Evolutionary conservation across 306 rosid species (phyloP).

Genomic region (Lathyrus oleraceus): DNA sequence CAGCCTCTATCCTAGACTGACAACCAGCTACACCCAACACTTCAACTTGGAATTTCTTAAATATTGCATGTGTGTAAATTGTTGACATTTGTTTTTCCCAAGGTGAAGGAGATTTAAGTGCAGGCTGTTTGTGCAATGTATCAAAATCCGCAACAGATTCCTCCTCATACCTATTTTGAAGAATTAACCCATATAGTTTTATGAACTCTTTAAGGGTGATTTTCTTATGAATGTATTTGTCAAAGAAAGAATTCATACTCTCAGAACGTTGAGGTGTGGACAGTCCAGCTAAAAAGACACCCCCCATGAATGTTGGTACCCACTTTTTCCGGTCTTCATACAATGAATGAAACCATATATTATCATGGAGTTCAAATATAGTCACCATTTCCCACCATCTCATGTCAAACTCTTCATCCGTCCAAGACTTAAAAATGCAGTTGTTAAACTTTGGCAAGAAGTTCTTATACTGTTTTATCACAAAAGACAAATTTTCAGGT

Average conservation of each 20-base stretch:
- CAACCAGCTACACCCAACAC: constrained; percentile 93
- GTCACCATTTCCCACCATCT: constrained; percentile 89
- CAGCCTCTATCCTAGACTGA: constrained; percentile 71
- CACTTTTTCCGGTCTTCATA: constrained; percentile 82
- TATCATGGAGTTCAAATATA: constrained; percentile 79
- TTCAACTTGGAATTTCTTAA: constrained; percentile 88
- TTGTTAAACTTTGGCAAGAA: constrained; percentile 70
- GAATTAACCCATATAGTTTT: constrained; percentile 77
- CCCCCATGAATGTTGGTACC: constrained; percentile 82
- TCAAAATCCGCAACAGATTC: constrained; percentile 93
- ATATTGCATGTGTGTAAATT: constrained; percentile 80
- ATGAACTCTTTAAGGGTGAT: constrained; percentile 83
- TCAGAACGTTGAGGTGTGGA: constrained; percentile 78
- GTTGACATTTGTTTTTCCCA: constrained; percentile 97
- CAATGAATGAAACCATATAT: constrained; percentile 65
- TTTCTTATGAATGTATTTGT: constrained; percentile 85
- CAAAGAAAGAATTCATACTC: constrained; percentile 85
- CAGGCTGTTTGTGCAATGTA: constrained; percentile 92
- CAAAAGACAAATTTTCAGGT: constrained; percentile 71
- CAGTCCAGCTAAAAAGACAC: constrained; percentile 80
- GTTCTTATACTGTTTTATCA: constrained; percentile 61
- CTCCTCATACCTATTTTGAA: constrained; percentile 84
- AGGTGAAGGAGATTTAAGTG: constrained; percentile 92
- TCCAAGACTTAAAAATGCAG: constrained; percentile 82
- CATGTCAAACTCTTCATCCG: constrained; percentile 86